A percentile compares a stretch with the other conserved stretches of the same genome.
phyloP scores from a whole-genome alignment of 1,284 basidiomycete species.

The Ganoderma lucidum region DNA sequence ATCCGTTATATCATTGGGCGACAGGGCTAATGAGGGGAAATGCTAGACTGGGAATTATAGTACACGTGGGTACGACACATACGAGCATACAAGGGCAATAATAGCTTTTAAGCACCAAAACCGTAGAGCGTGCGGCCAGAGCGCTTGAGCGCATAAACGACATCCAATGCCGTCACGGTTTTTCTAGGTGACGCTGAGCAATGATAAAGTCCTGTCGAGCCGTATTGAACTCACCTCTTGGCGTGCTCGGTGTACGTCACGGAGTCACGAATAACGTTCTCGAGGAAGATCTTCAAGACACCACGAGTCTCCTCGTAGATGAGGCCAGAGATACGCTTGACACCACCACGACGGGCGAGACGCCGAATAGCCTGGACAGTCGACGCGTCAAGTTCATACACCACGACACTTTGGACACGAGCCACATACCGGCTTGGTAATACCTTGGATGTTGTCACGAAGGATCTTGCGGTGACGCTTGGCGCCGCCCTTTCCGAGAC shows the following conservation, averaged over 20 bases:
- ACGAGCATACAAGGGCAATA: constrained; percentile 36
- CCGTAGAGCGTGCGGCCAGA: constrained; percentile 84
- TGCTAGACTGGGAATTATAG: constrained; percentile 31
- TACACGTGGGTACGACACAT: constrained; percentile 35
- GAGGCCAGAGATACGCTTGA: constrained; percentile 93
- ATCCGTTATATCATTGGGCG: constrained; percentile 27
- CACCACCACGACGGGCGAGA: constrained; percentile 95
- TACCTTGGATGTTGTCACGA: constrained; percentile 89
- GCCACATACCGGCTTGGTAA: constrained; percentile 64
- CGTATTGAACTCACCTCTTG: constrained; percentile 57
- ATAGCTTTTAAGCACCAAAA: constrained; percentile 61
- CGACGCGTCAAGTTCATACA: constrained; percentile 67
- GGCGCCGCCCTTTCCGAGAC: constrained; percentile 71
- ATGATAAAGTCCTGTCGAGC: background rate
- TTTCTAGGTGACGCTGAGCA: constrained; percentile 48
- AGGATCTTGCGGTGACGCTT: constrained; percentile 92
- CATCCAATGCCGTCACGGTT: constrained; percentile 85
- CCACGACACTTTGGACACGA: background rate
- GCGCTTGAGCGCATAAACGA: constrained; percentile 86
- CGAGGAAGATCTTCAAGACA: constrained; percentile 93
- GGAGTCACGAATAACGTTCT: constrained; percentile 84
- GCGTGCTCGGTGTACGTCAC: constrained; percentile 92
- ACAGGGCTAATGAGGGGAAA: constrained; percentile 15
- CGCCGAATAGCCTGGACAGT: constrained; percentile 77
- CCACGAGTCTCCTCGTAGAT: constrained; percentile 97